phyloP scores from a whole-genome alignment of 371 early-diverging fungal species.

The Gilbertella persicaria region DNA sequence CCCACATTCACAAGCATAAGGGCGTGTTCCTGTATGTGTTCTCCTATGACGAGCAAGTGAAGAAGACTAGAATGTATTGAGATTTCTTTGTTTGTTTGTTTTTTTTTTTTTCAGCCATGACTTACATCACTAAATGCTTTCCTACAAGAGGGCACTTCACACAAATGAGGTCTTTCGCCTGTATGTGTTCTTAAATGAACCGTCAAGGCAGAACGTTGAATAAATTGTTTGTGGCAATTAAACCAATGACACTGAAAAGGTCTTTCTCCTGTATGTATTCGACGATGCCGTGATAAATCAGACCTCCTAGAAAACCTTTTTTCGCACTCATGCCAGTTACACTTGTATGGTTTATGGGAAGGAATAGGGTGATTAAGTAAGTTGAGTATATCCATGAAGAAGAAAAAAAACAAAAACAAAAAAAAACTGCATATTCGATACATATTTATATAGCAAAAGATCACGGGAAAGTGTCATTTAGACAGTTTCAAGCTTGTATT shows the following conservation, averaged over 20 bases:
- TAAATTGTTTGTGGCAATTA: constrained; percentile 74
- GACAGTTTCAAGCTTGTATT: no score
- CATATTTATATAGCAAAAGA: no score
- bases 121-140: constrained; percentile 61
- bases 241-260: constrained; percentile 67
- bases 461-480: no score
- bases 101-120: no score
- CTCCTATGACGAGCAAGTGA: constrained; percentile 49
- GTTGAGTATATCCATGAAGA: constrained; percentile 23
- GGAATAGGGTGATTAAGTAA: constrained; percentile 18
- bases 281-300: constrained; percentile 71
- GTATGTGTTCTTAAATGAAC: constrained; percentile 82
- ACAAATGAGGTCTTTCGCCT: constrained; percentile 77
- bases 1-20: constrained; percentile 52
- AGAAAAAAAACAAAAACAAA: not conserved
- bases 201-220: constrained; percentile 78
- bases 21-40: constrained; percentile 49
- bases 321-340: constrained; percentile 63
- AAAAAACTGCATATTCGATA: not conserved
- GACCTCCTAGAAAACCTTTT: constrained; percentile 79
- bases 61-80: constrained; percentile 34
- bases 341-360: constrained; percentile 49
- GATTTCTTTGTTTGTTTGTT: not conserved
- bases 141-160: constrained; percentile 58
- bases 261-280: constrained; percentile 78